A percentile compares a stretch with the other conserved stretches of the same genome.
These are phyloP conservation scores for Teratosphaeriaceae sp. DNA, from an alignment of 2,329 filamentous ascomycete species.

Conservation along the genomic window DNA sequence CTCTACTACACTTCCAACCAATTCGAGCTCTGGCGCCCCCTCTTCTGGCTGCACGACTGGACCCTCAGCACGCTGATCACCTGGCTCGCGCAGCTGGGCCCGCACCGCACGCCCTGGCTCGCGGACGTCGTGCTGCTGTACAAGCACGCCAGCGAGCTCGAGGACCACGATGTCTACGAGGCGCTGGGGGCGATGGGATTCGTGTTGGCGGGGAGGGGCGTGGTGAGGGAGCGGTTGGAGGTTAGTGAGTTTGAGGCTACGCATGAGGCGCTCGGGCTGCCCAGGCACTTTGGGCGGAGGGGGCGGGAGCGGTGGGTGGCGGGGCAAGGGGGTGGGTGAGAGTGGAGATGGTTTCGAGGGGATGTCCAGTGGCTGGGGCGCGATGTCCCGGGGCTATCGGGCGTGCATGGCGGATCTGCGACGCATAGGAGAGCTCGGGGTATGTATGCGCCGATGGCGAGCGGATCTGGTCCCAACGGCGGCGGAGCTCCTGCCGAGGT, in stretches of 20 bases:
- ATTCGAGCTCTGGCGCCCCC: conserved; percentile 22
- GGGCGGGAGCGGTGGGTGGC: conserved; percentile 3
- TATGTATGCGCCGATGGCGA: too few relatives aligned
- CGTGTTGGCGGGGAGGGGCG: conserved; percentile 7
- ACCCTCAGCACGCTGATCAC: conserved; percentile 17
- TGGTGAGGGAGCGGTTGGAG: conserved; percentile 13
- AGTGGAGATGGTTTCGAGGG: too few relatives aligned
- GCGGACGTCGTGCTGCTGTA: conserved; percentile 18
- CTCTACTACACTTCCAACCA: conserved; percentile 19
- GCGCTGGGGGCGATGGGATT: conserved; percentile 16
- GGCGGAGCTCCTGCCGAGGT: too few relatives aligned
- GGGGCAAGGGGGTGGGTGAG: too few relatives aligned
- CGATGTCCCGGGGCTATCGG: too few relatives aligned
- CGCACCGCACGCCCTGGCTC: conserved; percentile 19
- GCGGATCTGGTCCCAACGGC: too few relatives aligned
- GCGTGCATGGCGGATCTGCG: too few relatives aligned
- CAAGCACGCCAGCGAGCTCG: conserved; percentile 15
- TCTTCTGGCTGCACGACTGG: conserved; percentile 19
- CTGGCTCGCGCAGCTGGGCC: conserved; percentile 17
- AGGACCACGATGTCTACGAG: conserved; percentile 15
- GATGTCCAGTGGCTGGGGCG: too few relatives aligned
- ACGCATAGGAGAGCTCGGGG: too few relatives aligned
- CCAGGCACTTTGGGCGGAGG: conserved; percentile 21
- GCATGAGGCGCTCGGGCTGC: conserved; percentile 17
- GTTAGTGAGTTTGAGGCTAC: conserved; percentile 19